Base-by-base conservation (phyloP, 169 alveolate genomes). In the Cryptosporidium baileyi region DNA sequence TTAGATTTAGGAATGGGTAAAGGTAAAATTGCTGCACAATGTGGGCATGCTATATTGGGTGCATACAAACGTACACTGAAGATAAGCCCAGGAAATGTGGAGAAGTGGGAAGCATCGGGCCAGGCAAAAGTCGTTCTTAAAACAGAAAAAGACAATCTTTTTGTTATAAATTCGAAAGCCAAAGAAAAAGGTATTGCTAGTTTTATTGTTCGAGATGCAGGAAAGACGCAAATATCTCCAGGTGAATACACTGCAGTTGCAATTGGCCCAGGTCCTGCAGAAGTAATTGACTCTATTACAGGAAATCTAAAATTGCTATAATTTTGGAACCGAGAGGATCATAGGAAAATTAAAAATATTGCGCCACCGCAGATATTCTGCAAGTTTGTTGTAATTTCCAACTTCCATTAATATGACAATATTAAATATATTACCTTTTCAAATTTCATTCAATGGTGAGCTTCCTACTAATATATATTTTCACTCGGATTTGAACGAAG, bases 41-140 rank as follows among this genome's bases (percentile, higher is more conserved):
- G 95, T 30, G 93, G 94, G 0, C 96, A 93, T 63, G 96, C 95
- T n/a, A 80, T 90, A 63, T 61, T 94, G 38, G 96, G 96, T 28
- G 92, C 91, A 6, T 90, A 89, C 65, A 82, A 90, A 54, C 8
- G 26, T n/a, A 54, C 52, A 8, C 26, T 38, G 6, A 91, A 62
- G 62, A 54, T 51, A 28, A 34, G 88, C 28, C 90, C 74, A 61
- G n/a, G 54, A 11, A 59, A 32, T 11, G 63, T 67, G 7, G 62
- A 88, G 28, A 82, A 82, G 26, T 80, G 93, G 92, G 91, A 90
- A 38, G 43, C 43, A 28, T 61, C 85, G 0, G 94, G 94, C n/a
- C 92, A 89, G 38, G 92, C 92, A 43, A 94, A 94, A 79, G 82
- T 94, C 22, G 94, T 91, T 30, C 81, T 94, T 15, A 92, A 90